These are phyloP conservation scores for Zasmidium cellare DNA, from an alignment of 2,329 filamentous ascomycete species.

Conservation along the genomic window DNA sequence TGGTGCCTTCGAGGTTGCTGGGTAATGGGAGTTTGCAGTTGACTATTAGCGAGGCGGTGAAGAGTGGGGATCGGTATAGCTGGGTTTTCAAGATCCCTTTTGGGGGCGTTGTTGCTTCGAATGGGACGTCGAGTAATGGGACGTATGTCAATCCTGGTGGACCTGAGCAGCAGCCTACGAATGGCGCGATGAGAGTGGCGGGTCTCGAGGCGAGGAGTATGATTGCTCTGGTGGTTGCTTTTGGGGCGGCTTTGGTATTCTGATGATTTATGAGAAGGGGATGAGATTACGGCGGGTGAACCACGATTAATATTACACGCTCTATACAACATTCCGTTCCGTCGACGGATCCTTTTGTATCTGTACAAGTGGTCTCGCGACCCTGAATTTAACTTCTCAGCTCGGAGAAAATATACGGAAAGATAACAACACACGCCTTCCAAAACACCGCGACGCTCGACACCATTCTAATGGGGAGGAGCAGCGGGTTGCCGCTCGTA, in stretches of 20 bases:
- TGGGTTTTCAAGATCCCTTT: constrained; percentile 46
- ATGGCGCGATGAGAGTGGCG: not conserved
- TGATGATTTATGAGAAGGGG: not conserved
- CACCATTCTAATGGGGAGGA: constrained; percentile 39
- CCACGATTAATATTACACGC: not conserved
- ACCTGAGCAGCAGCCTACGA: not conserved
- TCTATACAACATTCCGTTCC: not conserved
- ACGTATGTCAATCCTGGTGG: not conserved
- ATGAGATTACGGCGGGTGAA: not conserved
- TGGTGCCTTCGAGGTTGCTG: constrained; percentile 29
- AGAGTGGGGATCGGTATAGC: constrained; percentile 39
- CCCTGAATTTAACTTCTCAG: constrained; percentile 20
- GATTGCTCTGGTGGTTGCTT: not conserved
- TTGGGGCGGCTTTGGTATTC: not conserved
- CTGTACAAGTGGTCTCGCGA: not conserved
- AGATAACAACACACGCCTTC: constrained; percentile 48
- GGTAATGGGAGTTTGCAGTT: constrained; percentile 36
- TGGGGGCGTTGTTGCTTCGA: constrained; percentile 8
- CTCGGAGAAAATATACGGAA: constrained; percentile 54
- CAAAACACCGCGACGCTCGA: constrained; percentile 51
- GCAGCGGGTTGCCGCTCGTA: constrained; percentile 45
- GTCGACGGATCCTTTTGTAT: not conserved
- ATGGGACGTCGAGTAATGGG: constrained; percentile 1
- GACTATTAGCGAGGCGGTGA: constrained; percentile 35
- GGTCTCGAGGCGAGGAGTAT: not conserved